Conservation (phyloP, 495 filamentous ascomycete genomes). For the Jackrogersella minutella region DNA sequence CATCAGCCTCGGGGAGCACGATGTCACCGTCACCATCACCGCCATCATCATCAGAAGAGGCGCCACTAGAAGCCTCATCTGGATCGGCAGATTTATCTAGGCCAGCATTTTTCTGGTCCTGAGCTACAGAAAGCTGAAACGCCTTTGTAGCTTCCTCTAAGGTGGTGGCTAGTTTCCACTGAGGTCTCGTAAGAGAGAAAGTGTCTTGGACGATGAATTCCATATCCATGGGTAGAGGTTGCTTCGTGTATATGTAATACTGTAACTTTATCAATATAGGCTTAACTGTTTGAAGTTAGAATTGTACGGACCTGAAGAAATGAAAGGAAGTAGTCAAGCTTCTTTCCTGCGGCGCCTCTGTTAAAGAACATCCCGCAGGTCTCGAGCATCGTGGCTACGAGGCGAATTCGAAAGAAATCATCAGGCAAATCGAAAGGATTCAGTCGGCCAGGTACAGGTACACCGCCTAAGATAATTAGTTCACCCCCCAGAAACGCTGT, state of each 20-base stretch:
- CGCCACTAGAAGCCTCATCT: constrained; percentile 72
- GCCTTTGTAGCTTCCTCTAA: constrained; percentile 83
- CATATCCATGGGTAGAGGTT: constrained; percentile 92
- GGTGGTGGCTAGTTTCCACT: constrained; percentile 86
- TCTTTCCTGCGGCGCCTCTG: constrained; percentile 91
- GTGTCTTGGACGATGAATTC: constrained; percentile 97
- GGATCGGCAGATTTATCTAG: constrained; percentile 69
- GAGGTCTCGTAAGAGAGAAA: constrained; percentile 80
- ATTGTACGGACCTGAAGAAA: constrained; percentile 75
- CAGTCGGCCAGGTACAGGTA: constrained; percentile 76
- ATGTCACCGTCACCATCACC: constrained; percentile 63
- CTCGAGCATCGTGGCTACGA: constrained; percentile 89
- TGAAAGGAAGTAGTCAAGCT: constrained; percentile 96
- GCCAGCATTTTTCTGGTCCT: constrained; percentile 83
- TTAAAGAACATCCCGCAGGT: constrained; percentile 97
- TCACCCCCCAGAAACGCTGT: neutral
- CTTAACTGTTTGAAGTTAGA: neutral
- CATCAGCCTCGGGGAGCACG: constrained; percentile 49
- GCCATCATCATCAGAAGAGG: constrained; percentile 71
- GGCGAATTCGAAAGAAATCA: constrained; percentile 92
- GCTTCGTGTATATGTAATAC: constrained; percentile 97
- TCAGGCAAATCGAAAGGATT: constrained; percentile 86
- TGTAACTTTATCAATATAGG: constrained; percentile 47
- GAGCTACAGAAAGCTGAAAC: constrained; percentile 86
- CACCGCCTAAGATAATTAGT: constrained; percentile 67